Evolutionary conservation across 441 rosid species (phyloP).

Genomic region (Adansonia madagascariensis): DNA sequence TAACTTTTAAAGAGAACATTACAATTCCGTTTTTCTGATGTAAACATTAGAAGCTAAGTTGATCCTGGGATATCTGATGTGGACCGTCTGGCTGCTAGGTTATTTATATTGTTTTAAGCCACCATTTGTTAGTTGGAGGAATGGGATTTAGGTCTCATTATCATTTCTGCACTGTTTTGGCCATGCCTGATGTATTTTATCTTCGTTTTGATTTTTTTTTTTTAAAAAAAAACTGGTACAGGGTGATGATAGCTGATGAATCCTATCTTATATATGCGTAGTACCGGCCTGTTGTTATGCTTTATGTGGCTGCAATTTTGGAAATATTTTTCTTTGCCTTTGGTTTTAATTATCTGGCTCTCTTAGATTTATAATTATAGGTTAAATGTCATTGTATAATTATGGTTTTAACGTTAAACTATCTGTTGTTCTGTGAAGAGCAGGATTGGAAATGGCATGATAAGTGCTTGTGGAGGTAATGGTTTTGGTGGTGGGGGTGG

Average conservation of each 20-base stretch:
- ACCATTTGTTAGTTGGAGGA: background rate
- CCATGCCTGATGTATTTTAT: conserved; percentile 14
- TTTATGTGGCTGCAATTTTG: background rate
- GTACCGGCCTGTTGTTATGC: background rate
- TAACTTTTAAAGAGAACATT: too few species aligned
- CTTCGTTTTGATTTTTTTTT: background rate
- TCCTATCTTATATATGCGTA: background rate
- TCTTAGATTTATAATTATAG: background rate
- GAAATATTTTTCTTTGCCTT: conserved; percentile 1
- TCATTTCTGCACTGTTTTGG: background rate
- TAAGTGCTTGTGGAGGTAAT: conserved; percentile 94
- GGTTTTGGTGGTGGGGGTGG: conserved; percentile 99
- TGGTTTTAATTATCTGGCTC: background rate
- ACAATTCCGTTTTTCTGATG: background rate
- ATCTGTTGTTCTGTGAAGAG: conserved; percentile 50
- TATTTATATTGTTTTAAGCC: background rate
- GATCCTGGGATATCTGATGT: background rate
- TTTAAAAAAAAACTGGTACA: background rate
- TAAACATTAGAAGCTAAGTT: background rate
- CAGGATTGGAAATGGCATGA: conserved; percentile 93
- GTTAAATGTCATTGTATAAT: background rate
- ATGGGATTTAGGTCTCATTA: background rate
- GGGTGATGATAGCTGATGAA: background rate
- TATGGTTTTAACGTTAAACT: conserved; percentile 31
- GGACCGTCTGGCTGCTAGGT: background rate